Evolutionary conservation across 257 asterid species (phyloP), one percentile per base, ranked within the genome.

Genomic region (Fraxinus americana): DNA sequence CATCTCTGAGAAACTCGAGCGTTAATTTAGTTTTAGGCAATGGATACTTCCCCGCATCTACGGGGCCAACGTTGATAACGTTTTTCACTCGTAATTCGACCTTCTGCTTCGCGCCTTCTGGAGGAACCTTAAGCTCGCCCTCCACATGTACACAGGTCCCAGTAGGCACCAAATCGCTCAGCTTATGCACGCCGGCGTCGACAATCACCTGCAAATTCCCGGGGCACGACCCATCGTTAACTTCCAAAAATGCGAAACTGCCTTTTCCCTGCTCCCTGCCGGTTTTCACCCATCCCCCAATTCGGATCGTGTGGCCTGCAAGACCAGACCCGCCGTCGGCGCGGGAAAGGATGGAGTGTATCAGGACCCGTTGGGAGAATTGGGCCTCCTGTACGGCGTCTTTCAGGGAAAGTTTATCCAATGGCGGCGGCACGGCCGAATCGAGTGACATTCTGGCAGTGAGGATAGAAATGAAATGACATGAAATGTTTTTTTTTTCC

Each of bases 231-330:
- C 99, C 98, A 54, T 95, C 99, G 76, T 92, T 91, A 16, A 95
- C 89, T 81, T 91, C 98, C 38, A 95, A 68, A 66, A 95, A 95
- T 0, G 98, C 99, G 74, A 95, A 86, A 4, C 89, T 35, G 0
- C 97, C 97, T 83, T 90, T 95, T 11, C 92, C 98, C 67, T 93
- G 98, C 80, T 89, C 94, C 27, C 99, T 84, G 0, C 99, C 99
- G 0, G 98, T 89, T 85, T 90, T 93, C 29, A 95, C 99, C 99
- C 97, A 91, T 48, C 99, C 99, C 0, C 98, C 98, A 74, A 95
- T 87, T 16, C 87, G 84, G 66, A 88, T 90, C 10, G 82, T 86
- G 78, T 84, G 87, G 1, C 97, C 98, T 0, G 93, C 88, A 61
- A 95, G 85, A 1, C 92, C 93, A 2, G 91, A 88, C 11, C 99